Base-by-base conservation (phyloP, 2,329 filamentous ascomycete species). In the Pyrenochaeta sp. region DNA sequence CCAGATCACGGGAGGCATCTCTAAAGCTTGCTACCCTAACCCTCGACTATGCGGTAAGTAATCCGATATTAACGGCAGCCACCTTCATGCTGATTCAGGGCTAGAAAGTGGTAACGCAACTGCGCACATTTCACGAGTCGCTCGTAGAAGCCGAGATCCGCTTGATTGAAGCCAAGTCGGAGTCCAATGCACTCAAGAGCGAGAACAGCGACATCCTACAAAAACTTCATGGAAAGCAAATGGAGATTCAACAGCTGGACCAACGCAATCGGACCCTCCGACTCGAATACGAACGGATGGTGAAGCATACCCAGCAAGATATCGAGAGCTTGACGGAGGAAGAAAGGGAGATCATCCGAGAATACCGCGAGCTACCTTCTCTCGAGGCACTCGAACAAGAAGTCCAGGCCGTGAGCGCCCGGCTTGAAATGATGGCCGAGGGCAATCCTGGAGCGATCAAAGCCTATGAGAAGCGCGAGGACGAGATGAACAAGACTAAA, bases 121-220 rank as follows among this genome's bases (percentile, higher is more conserved):
- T 96, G 44, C 85, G 86, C 13, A 77, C 81, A 48, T 83, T 87
- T 5, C 87, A 91, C 51, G 83, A 89, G 45, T 84, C 85, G 13
- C 79, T 92, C 10, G 77, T 93, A 15, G 88, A 93, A 67, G 87
- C 86, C 1, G 85, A 91, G 65, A 83, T 97, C 44, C 83, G 88
- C 59, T 80, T 86, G 0, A 85, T 96, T 30, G 95, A 99, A 80
- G 93, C 92, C 1, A 77, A 83, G n/a, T 97, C 93, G 0, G 95
- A 99, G 69, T 77, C 90, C 2, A 83, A 87, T 44, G 85, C 86
- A 5, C 81, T 97, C n/a, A 85, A 86, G 67, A 80, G 81, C 15
- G 88, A 88, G 56, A 92, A 92, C 52, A 30, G 59, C 50, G 37
- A 65, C 1, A 68, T 77, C 12, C 27, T 68, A 1, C 42, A 65